These are phyloP conservation scores for Codiaeum variegatum DNA, from an alignment of 441 rosid species.

Conservation along the genomic window DNA sequence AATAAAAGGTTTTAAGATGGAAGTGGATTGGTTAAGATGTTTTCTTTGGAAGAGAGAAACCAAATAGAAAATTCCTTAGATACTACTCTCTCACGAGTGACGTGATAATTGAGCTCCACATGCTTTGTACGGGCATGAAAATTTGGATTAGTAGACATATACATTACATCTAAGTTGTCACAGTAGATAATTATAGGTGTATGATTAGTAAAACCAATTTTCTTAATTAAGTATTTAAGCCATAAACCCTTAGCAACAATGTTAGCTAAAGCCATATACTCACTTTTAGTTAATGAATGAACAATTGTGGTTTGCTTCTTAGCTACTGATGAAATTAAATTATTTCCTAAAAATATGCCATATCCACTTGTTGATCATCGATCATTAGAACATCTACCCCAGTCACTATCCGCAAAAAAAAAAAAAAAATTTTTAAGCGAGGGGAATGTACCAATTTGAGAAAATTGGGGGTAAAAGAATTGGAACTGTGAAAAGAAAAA, in stretches of 20 bases:
- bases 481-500: too few relatives aligned
- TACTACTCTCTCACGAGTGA: background rate
- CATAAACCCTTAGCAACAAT: background rate
- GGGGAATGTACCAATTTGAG: too few relatives aligned
- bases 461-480: too few relatives aligned
- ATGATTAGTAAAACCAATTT: background rate
- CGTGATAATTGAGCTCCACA: background rate
- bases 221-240: background rate
- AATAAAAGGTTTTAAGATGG: too few relatives aligned
- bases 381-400: background rate
- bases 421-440: too few relatives aligned
- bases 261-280: background rate
- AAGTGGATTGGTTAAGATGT: too few relatives aligned
- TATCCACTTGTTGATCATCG: background rate
- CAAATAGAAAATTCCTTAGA: too few relatives aligned
- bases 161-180: background rate
- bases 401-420: background rate
- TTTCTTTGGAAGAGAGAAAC: too few relatives aligned
- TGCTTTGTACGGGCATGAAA: background rate
- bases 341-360: background rate
- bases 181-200: background rate
- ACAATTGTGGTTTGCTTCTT: background rate
- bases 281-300: background rate
- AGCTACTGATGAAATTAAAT: background rate
- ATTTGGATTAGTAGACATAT: background rate